Conservation (phyloP, 495 filamentous ascomycete genomes). For the Sphaerosporella brunnea region DNA sequence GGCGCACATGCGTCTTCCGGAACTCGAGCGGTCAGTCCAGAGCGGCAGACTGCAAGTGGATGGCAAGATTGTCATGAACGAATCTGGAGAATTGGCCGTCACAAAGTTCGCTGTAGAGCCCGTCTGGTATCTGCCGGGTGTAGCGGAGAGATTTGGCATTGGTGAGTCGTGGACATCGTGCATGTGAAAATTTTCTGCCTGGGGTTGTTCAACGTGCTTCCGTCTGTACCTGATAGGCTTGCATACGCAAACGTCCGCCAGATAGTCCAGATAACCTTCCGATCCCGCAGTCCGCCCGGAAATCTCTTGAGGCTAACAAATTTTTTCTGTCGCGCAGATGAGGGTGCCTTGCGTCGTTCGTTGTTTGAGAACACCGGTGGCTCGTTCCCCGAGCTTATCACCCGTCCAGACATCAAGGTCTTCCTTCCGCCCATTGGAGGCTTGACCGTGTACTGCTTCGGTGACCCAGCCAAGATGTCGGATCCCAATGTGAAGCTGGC, state of each 20-base stretch:
- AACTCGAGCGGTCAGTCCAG: conserved; percentile 74
- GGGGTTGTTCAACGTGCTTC: too few relatives aligned
- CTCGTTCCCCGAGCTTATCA: conserved; percentile 31
- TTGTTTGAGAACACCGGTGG: conserved; percentile 93
- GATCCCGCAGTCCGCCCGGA: too few relatives aligned
- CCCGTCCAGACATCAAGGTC: conserved; percentile 79
- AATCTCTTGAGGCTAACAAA: conserved; percentile 5
- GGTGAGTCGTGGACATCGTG: conserved; percentile 33
- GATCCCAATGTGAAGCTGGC: conserved; percentile 70
- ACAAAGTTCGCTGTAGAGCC: conserved; percentile 96
- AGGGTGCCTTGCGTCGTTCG: conserved; percentile 65
- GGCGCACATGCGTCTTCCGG: conserved; percentile 91
- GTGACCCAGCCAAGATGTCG: conserved; percentile 80
- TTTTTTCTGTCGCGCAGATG: conserved; percentile 35
- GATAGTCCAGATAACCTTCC: too few relatives aligned
- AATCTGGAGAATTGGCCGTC: conserved; percentile 68
- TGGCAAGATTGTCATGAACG: conserved; percentile 77
- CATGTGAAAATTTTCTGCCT: too few relatives aligned
- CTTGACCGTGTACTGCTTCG: conserved; percentile 92
- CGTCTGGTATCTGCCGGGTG: conserved; percentile 87
- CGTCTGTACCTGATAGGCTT: neutral
- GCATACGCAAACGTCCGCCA: neutral
- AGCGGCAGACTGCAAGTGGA: conserved; percentile 56
- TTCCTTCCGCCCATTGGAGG: conserved; percentile 95
- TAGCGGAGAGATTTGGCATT: conserved; percentile 88